phyloP scores from a whole-genome alignment of 345 rosid genomes.

The Psidium friedrichsthalianum region DNA sequence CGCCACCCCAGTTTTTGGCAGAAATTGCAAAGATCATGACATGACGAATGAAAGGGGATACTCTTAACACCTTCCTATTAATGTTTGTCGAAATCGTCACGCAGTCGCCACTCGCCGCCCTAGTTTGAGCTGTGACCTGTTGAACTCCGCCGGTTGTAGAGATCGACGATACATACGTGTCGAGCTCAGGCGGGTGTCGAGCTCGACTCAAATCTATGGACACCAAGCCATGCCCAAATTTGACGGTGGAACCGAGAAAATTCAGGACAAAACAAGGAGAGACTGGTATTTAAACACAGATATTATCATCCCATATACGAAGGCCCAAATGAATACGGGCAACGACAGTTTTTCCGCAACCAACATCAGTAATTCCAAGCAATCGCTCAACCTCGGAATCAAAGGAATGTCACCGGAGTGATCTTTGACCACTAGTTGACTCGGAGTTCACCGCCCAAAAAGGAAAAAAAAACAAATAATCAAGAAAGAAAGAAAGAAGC shows the following conservation, averaged over 20 bases:
- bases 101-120: neutral
- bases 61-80: neutral
- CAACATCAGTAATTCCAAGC: neutral
- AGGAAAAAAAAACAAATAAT: neutral
- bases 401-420: neutral
- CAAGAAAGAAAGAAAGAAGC: neutral
- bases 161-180: neutral
- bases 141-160: neutral
- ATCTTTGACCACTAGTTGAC: neutral
- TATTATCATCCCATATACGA: neutral
- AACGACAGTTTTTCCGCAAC: neutral
- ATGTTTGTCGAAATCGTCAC: neutral
- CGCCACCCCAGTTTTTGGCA: neutral
- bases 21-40: neutral
- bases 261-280: neutral
- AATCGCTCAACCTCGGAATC: neutral
- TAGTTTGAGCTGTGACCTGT: neutral
- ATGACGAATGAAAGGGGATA: neutral
- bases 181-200: neutral
- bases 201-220: neutral
- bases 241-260: neutral
- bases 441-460: neutral
- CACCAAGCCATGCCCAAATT: neutral
- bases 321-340: neutral
- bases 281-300: neutral